Evolutionary conservation across 2,329 filamentous ascomycete species (phyloP), one percentile per base, ranked within the genome.

Genomic region (Leptoxyphium fumago): DNA sequence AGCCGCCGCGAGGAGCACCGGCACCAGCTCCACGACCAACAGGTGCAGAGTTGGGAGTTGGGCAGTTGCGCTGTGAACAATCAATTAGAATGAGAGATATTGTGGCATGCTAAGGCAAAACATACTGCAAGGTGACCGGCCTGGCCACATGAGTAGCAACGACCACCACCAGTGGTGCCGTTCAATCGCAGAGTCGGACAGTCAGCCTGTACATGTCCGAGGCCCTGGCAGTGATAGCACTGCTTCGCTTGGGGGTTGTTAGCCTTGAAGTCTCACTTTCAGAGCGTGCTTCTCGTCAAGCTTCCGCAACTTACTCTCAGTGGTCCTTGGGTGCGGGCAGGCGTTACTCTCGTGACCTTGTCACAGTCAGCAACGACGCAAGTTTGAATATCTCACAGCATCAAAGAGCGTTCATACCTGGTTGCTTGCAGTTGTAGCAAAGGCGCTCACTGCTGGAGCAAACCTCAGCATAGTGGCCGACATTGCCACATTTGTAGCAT

Each of bases 371-470:
- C 15, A 13, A 36, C 13, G 3, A 13, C 5, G 32, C 13, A 15
- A 5, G 3, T 4, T 9, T 36, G 3, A 13, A 36, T 36, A 4
- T 36, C 13, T 9, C 32, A 36, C 13, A 9, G 3, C 9, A 36
- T 36, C 13, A 5, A 15, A 4, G 32, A 5, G 4, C 15, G 32
- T 32, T 46, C 59, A 54, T 66, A 80, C 79, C 83, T 50, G 84
- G 84, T 70, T 89, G 83, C 73, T 89, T 89, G 88, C 91, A 98
- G 75, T 98, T 98, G 73, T 98, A 98, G 82, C 91, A 98, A 61
- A 98, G 83, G 62, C 91, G 85, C 76, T 98, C 89, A 48, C 88
- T 84, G 48, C 89, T 95, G 50, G 89, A 91, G 82, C 91, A 98
- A 56, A 94, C 88, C 76, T 96, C 88, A 53, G 74, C 71, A 58